Percentiles rank a stretch among this genome's conserved stretches.
phyloP scores from a whole-genome alignment of 2,329 filamentous ascomycete genomes.

The Teratosphaeria epicoccoides region DNA sequence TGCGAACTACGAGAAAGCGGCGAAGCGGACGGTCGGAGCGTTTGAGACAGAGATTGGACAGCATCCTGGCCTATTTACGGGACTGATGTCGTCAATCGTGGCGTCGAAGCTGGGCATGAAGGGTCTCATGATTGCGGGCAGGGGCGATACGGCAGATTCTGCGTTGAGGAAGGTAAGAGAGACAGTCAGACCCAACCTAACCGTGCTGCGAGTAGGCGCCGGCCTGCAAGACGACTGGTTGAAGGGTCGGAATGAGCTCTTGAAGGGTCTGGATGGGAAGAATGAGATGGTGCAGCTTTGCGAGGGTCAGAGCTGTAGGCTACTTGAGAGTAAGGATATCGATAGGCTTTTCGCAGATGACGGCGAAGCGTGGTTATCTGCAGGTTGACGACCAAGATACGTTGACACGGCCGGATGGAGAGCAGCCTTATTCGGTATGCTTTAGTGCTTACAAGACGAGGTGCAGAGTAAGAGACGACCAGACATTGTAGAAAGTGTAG shows the following conservation, averaged over 20 bases:
- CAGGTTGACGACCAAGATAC: too few relatives aligned
- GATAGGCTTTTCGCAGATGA: slow-evolving; percentile 15
- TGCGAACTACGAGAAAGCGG: slow-evolving; percentile 51
- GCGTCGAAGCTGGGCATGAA: slow-evolving; percentile 60
- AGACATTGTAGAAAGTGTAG: too few relatives aligned
- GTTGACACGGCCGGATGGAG: too few relatives aligned
- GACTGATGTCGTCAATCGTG: slow-evolving; percentile 66
- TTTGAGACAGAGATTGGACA: slow-evolving; percentile 89
- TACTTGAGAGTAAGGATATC: slow-evolving; percentile 19
- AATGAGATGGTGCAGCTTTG: slow-evolving; percentile 38
- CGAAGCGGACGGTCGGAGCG: slow-evolving; percentile 64
- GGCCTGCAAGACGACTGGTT: slow-evolving; percentile 37
- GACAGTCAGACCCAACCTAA: slow-evolving; percentile 27
- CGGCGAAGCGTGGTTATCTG: too few relatives aligned
- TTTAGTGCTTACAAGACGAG: too few relatives aligned
- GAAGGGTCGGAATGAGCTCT: slow-evolving; percentile 37
- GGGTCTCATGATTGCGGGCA: slow-evolving; percentile 46
- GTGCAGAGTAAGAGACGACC: too few relatives aligned
- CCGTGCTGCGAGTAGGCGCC: slow-evolving; percentile 30
- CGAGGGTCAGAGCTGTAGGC: slow-evolving; percentile 30
- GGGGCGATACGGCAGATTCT: slow-evolving; percentile 32
- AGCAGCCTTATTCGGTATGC: too few relatives aligned
- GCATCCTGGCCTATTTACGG: slow-evolving; percentile 84
- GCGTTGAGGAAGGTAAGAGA: slow-evolving; percentile 32
- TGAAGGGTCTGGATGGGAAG: slow-evolving; percentile 33